Percentiles rank a stretch among this genome's conserved stretches.
These are phyloP conservation scores for Rubroboletus satanas DNA, from an alignment of 768 basidiomycete species.

Conservation along the genomic window DNA sequence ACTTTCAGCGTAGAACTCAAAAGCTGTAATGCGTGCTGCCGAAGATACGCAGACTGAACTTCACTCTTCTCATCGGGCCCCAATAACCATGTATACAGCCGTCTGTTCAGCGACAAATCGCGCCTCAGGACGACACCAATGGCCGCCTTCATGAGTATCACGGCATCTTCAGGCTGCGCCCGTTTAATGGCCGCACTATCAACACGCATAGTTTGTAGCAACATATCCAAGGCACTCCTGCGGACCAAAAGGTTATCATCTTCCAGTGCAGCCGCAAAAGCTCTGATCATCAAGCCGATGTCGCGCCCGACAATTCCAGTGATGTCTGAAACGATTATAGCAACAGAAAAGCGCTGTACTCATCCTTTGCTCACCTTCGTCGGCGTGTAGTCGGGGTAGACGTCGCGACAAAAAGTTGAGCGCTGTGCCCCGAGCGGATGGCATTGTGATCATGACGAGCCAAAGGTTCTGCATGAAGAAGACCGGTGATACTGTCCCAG, in stretches of 20 bases:
- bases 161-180: slow-evolving; percentile 67
- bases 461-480: slow-evolving; percentile 97
- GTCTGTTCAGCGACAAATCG: slow-evolving; percentile 88
- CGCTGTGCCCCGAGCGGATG: slow-evolving; percentile 78
- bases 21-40: slow-evolving; percentile 65
- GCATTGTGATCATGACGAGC: slow-evolving; percentile 88
- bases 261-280: slow-evolving; percentile 85
- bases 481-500: slow-evolving; percentile 75
- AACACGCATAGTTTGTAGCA: slow-evolving; percentile 70
- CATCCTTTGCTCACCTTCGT: slow-evolving; percentile 53
- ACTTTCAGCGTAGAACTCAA: slow-evolving; percentile 70
- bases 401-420: slow-evolving; percentile 84
- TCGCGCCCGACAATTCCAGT: slow-evolving; percentile 75
- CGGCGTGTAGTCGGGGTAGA: slow-evolving; percentile 62
- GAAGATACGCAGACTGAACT: slow-evolving; percentile 70
- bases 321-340: slow-evolving; percentile 44
- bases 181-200: slow-evolving; percentile 69
- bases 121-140: slow-evolving; percentile 86
- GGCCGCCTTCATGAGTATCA: slow-evolving; percentile 83
- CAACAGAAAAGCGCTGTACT: background rate
- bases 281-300: slow-evolving; percentile 91
- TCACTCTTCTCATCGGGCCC: slow-evolving; percentile 77
- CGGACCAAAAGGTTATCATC: slow-evolving; percentile 92
- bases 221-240: slow-evolving; percentile 78
- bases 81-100: slow-evolving; percentile 90